Evolutionary conservation across 2,329 filamentous ascomycete species (phyloP).

Genomic region (Aureobasidium melanogenum): DNA sequence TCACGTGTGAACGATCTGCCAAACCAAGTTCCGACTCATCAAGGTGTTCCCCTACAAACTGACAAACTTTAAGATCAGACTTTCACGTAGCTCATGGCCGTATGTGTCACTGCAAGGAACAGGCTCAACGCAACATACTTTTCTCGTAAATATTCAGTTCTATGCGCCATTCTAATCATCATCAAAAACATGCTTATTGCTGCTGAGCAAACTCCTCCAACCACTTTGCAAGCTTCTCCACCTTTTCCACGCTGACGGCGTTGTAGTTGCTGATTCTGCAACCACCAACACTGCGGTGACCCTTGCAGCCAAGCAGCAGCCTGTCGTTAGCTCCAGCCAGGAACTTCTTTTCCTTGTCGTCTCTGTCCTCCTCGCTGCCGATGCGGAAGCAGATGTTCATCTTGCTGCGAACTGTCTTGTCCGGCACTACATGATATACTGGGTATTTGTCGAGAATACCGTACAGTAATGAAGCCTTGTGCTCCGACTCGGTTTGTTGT

Average conservation of each 20-base stretch:
- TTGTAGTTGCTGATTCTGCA: slow-evolving; percentile 89
- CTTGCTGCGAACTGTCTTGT: slow-evolving; percentile 65
- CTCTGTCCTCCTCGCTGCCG: slow-evolving; percentile 47
- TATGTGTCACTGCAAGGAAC: not conserved
- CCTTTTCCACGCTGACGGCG: slow-evolving; percentile 60
- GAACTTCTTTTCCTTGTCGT: slow-evolving; percentile 68
- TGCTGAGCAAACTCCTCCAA: slow-evolving; percentile 49
- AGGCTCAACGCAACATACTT: not conserved
- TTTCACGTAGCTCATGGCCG: too few species aligned
- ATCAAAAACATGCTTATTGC: not conserved
- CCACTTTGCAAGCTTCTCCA: slow-evolving; percentile 58
- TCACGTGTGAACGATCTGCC: not conserved
- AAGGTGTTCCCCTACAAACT: too few species aligned
- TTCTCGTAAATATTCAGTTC: too few species aligned
- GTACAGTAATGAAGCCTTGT: slow-evolving; percentile 74
- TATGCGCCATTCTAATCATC: too few species aligned
- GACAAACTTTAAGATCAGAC: too few species aligned
- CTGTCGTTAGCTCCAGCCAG: slow-evolving; percentile 59
- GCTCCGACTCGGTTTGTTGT: slow-evolving; percentile 62
- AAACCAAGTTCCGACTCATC: too few species aligned
- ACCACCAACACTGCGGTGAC: slow-evolving; percentile 77
- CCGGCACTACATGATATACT: slow-evolving; percentile 70
- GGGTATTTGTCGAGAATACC: slow-evolving; percentile 63
- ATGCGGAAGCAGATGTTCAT: slow-evolving; percentile 97
- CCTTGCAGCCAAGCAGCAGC: slow-evolving; percentile 73